Base-by-base conservation (phyloP, 208 protist species). In the Balamuthia mandrillaris region DNA sequence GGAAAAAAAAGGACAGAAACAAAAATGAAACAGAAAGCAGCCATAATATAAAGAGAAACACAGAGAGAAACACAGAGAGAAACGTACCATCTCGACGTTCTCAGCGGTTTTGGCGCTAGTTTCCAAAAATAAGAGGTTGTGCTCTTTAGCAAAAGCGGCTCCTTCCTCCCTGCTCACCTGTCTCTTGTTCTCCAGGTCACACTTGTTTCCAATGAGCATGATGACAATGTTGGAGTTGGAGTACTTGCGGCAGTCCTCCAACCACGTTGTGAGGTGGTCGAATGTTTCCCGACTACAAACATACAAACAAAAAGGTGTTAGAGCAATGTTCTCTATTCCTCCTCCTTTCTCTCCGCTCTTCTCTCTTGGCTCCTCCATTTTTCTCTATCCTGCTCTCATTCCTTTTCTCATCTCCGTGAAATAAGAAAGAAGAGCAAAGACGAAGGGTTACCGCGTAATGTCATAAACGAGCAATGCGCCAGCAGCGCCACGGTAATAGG, bases 161-260 rank as follows among this genome's bases (percentile, higher is more conserved):
- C 97, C 98, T 86, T 99, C 98, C 85, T 99, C 97, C 0, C 86
- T 86, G 7, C 90, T 93, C 37, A 95, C 96, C 56, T 96, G 94
- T 7, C 97, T 92, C 89, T 89, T 91, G 31, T 96, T 89, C 35
- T 98, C 95, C 2, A 99, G 86, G 85, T 99, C 98, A 79, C 95
- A 96, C 88, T 99, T 99, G 94, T 99, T 99, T 49, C 98, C 98
- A 77, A 99, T 97, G 1, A 99, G 93, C 95, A 99, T 98, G 83
- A 99, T 99, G 10, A 97, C 95, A 87, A 99, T 97, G 63, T 97
- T 95, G 7, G 91, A 94, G 87, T 96, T 97, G 2, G 96, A 93
- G 86, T 99, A 96, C 54, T 97, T 89, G 52, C 93, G 93, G 12
- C 97, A 56, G 88, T 99, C 98, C 78, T 98, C 95, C 12, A 99